phyloP scores from a whole-genome alignment of 768 basidiomycete species.

The Lentinula raphanica region DNA sequence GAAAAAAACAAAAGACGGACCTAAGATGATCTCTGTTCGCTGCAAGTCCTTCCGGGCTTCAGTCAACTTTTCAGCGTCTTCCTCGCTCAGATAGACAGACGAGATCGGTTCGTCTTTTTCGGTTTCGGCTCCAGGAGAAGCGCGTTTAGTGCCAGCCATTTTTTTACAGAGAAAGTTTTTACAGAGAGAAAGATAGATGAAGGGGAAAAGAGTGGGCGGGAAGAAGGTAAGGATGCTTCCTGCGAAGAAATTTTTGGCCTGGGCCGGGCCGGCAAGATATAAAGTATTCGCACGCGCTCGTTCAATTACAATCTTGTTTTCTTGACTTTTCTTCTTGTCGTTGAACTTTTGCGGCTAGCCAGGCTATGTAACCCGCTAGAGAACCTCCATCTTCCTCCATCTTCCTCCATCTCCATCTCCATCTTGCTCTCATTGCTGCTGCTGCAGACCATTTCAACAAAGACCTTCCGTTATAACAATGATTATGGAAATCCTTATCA shows the following conservation, averaged over 20 bases:
- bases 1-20: slow-evolving; percentile 35
- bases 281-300: too few relatives aligned
- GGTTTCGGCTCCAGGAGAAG: slow-evolving; percentile 72
- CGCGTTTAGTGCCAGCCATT: slow-evolving; percentile 62
- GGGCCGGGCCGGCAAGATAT: neutral
- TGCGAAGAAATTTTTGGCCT: neutral
- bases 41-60: slow-evolving; percentile 63
- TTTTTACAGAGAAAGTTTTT: neutral
- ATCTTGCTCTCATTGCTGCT: too few relatives aligned
- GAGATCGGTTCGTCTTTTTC: slow-evolving; percentile 64
- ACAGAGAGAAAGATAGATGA: slow-evolving; percentile 13
- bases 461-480: too few relatives aligned
- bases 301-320: too few relatives aligned
- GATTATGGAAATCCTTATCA: too few relatives aligned
- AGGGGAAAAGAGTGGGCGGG: slow-evolving; percentile 11
- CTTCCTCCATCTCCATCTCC: too few relatives aligned
- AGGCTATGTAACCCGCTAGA: too few relatives aligned
- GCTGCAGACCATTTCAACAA: too few relatives aligned
- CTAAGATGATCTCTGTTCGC: slow-evolving; percentile 66
- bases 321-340: too few relatives aligned
- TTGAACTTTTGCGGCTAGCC: too few relatives aligned
- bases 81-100: slow-evolving; percentile 61
- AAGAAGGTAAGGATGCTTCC: neutral
- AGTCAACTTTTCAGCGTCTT: slow-evolving; percentile 65
- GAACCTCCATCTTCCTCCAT: too few relatives aligned